Base-by-base conservation (phyloP, 176 grass and related monocot genomes). In the Oryza rufipogon region DNA sequence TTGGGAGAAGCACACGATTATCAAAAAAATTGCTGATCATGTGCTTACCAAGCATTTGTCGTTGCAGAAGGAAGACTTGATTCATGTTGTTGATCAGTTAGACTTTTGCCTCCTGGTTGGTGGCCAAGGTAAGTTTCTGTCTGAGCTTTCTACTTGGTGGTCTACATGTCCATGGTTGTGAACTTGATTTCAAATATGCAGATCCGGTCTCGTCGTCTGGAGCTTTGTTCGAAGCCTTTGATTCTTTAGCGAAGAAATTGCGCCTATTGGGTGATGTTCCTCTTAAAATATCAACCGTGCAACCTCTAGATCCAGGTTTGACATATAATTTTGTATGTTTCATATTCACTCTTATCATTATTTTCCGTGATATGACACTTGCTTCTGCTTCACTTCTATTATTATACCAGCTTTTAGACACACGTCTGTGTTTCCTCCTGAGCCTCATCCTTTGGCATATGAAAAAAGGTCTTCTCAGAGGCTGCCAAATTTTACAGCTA, bases 241-340 rank as follows among this genome's bases (percentile, higher is more conserved):
- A 96, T 71, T 76, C 71, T 76, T 92, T 96, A 64, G 47, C 89
- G 16, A 94, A 99, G 76, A 76, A 81, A 51, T 83, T 99, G 72
- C 90, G 89, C 36, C 78, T 87, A 72, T 87, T 99, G 81, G 88
- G 91, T 52, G 88, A 94, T 79, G 86, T 99, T 71, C 96, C 96
- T 91, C 87, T 99, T 85, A 94, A 89, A 92, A 86, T 99, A 88
- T 94, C 89, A 42, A 92, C 90, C 3, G 86, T 99, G 11, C 96
- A 99, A 75, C 89, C 87, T 77, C 79, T 95, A 68, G 87, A 97
- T 70, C 71, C 92, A 95, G 95, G 92, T 94, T 75, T 60, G 81
- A 17, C 41, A 79, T 9, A 76, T 17, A 38, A 47, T 82, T 56
- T 63, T 70, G 71, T 61, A 75, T 76, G 67, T 9, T 64, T 66